A percentile compares a stretch with the other conserved stretches of the same genome.
phyloP scores from a whole-genome alignment of 2,329 filamentous ascomycete genomes.

The Phialophora chinensis region DNA sequence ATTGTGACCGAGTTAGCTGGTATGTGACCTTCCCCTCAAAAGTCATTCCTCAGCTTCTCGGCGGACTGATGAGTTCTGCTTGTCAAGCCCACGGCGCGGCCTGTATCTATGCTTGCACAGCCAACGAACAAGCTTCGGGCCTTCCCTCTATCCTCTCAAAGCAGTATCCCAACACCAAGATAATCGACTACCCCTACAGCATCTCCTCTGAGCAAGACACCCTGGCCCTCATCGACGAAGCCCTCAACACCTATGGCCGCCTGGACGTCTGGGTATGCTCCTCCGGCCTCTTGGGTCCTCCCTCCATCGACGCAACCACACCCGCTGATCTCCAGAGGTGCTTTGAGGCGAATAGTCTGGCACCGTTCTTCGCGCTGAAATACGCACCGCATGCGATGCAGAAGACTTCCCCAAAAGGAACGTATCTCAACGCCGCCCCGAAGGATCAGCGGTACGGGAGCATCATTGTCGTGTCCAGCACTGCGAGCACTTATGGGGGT shows the following conservation, averaged over 20 bases:
- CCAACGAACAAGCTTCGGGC: slow-evolving; percentile 28
- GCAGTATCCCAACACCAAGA: slow-evolving; percentile 61
- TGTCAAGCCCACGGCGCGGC: slow-evolving; percentile 66
- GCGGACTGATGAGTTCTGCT: not conserved
- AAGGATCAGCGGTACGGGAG: slow-evolving; percentile 66
- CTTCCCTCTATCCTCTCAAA: slow-evolving; percentile 46
- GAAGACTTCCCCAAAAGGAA: slow-evolving; percentile 61
- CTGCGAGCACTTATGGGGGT: slow-evolving; percentile 63
- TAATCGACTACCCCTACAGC: slow-evolving; percentile 67
- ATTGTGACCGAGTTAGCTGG: slow-evolving; percentile 66
- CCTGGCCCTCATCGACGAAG: slow-evolving; percentile 65
- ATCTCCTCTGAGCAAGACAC: slow-evolving; percentile 66
- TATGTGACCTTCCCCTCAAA: not conserved
- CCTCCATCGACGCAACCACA: slow-evolving; percentile 62
- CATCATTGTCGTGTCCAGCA: slow-evolving; percentile 66
- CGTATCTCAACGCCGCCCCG: slow-evolving; percentile 65
- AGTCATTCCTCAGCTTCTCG: not conserved
- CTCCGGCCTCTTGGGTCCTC: slow-evolving; percentile 63
- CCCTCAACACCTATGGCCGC: slow-evolving; percentile 65
- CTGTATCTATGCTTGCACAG: slow-evolving; percentile 59
- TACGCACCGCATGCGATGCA: slow-evolving; percentile 69
- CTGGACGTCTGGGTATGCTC: slow-evolving; percentile 67
- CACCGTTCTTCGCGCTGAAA: slow-evolving; percentile 69
- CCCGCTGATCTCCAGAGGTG: slow-evolving; percentile 62
- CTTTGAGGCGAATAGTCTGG: slow-evolving; percentile 66